Percentiles rank a stretch among this genome's conserved stretches.
phyloP scores from a whole-genome alignment of 2,329 filamentous ascomycete species.

The Capronia americana region DNA sequence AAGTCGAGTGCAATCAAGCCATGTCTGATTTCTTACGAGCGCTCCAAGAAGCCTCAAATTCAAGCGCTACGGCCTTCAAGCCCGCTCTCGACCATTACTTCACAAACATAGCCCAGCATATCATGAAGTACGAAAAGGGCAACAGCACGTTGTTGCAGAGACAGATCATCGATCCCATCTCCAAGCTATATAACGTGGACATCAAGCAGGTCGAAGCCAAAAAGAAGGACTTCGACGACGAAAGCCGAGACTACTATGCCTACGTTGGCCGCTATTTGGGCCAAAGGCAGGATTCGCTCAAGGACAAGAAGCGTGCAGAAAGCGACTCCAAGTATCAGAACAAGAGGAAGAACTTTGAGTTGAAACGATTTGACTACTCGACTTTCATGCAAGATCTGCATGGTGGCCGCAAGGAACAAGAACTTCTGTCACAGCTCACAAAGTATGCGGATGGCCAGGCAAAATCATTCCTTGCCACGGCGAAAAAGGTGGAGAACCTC shows the following conservation, averaged over 20 bases:
- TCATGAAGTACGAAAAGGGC: constrained; percentile 81
- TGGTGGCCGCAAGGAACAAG: constrained; percentile 96
- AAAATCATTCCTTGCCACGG: constrained; percentile 77
- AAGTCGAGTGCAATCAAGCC: constrained; percentile 83
- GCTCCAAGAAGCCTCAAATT: constrained; percentile 82
- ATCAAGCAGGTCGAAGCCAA: constrained; percentile 98
- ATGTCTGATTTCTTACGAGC: constrained; percentile 83
- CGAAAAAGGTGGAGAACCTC: constrained; percentile 85
- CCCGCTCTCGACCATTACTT: constrained; percentile 98
- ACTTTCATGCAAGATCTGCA: constrained; percentile 99
- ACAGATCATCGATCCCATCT: constrained; percentile 92
- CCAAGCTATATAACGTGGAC: constrained; percentile 88
- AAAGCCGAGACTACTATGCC: constrained; percentile 97
- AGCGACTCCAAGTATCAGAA: constrained; percentile 96
- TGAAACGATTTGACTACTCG: constrained; percentile 98
- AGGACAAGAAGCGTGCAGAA: constrained; percentile 94
- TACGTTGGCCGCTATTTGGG: constrained; percentile 96
- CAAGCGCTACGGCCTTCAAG: constrained; percentile 95
- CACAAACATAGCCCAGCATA: constrained; percentile 92
- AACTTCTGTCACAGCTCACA: constrained; percentile 91
- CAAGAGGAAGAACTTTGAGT: constrained; percentile 91
- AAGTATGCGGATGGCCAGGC: constrained; percentile 93
- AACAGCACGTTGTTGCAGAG: constrained; percentile 86
- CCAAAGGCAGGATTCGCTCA: constrained; percentile 91
- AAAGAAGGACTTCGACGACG: constrained; percentile 97